Conservation (phyloP, 2,329 filamentous ascomycete species). For the Clonostachys sp. region DNA sequence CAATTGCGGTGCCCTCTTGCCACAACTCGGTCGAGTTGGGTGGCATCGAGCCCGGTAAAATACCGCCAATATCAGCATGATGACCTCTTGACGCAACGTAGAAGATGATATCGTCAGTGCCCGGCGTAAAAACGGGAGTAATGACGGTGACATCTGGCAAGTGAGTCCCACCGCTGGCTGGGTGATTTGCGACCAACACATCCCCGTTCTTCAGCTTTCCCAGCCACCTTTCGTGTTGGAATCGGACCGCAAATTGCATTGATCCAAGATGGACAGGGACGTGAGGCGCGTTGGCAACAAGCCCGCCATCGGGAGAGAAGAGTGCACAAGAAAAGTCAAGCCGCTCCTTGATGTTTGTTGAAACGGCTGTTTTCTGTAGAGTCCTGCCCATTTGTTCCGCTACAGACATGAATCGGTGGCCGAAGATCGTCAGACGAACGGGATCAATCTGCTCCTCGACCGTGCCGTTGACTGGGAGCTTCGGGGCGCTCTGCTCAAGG, state of each 20-base stretch:
- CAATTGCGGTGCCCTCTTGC: slow-evolving; percentile 35
- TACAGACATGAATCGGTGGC: slow-evolving; percentile 53
- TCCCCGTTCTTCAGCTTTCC: slow-evolving; percentile 27
- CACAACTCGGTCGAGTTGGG: slow-evolving; percentile 38
- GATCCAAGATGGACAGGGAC: slow-evolving; percentile 33
- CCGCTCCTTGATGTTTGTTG: slow-evolving; percentile 38
- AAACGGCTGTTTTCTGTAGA: slow-evolving; percentile 51
- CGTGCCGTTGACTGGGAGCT: too few relatives aligned
- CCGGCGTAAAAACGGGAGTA: slow-evolving; percentile 26
- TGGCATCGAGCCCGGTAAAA: slow-evolving; percentile 32
- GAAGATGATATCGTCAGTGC: slow-evolving; percentile 20
- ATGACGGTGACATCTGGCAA: slow-evolving; percentile 34
- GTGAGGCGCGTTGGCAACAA: slow-evolving; percentile 33
- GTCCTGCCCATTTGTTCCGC: slow-evolving; percentile 55
- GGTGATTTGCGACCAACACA: slow-evolving; percentile 32
- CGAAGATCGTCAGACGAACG: slow-evolving; percentile 48
- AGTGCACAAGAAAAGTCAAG: slow-evolving; percentile 36
- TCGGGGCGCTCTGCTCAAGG: slow-evolving; percentile 3
- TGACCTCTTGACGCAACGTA: slow-evolving; percentile 31
- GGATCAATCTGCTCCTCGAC: slow-evolving; percentile 27
- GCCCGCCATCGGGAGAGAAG: slow-evolving; percentile 30
- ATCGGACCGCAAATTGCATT: slow-evolving; percentile 32
- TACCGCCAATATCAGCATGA: slow-evolving; percentile 31
- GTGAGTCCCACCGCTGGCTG: slow-evolving; percentile 28
- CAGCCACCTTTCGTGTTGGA: slow-evolving; percentile 24